phyloP scores from a whole-genome alignment of 176 grass and related monocot species.

The Musa itinerans region DNA sequence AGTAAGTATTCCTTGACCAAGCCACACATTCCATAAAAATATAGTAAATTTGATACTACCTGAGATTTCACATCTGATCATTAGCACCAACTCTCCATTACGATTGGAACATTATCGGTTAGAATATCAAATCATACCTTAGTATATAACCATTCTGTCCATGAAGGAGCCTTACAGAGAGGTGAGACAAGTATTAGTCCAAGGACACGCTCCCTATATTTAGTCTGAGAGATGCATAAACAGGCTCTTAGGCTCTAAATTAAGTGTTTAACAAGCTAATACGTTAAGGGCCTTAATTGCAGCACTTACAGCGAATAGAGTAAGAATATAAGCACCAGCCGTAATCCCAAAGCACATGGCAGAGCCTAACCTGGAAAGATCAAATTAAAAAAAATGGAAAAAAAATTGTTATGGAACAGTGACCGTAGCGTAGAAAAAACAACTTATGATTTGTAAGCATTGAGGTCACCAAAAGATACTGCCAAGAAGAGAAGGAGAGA shows the following conservation, averaged over 20 bases:
- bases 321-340: slow-evolving; percentile 94
- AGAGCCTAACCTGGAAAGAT: slow-evolving; percentile 65
- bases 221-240: slow-evolving; percentile 41
- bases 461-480: not conserved
- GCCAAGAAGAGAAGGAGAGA: not conserved
- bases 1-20: slow-evolving; percentile 84
- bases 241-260: not conserved
- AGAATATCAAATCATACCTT: slow-evolving; percentile 45
- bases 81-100: not conserved
- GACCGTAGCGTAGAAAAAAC: not conserved
- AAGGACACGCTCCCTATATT: slow-evolving; percentile 84
- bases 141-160: slow-evolving; percentile 91
- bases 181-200: slow-evolving; percentile 93
- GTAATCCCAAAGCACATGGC: slow-evolving; percentile 96
- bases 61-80: slow-evolving; percentile 14
- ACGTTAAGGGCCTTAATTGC: slow-evolving; percentile 7
- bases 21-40: slow-evolving; percentile 94
- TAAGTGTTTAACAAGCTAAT: not conserved
- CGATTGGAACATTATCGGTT: not conserved
- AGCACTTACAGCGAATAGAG: slow-evolving; percentile 74
- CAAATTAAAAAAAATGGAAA: slow-evolving; percentile 23
- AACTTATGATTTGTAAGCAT: not conserved
- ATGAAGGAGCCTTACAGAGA: slow-evolving; percentile 77
- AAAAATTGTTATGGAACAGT: slow-evolving; percentile 8
- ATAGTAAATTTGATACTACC: slow-evolving; percentile 86